Conservation (phyloP, 2,329 filamentous ascomycete species). For the Penicillium vulpinum region DNA sequence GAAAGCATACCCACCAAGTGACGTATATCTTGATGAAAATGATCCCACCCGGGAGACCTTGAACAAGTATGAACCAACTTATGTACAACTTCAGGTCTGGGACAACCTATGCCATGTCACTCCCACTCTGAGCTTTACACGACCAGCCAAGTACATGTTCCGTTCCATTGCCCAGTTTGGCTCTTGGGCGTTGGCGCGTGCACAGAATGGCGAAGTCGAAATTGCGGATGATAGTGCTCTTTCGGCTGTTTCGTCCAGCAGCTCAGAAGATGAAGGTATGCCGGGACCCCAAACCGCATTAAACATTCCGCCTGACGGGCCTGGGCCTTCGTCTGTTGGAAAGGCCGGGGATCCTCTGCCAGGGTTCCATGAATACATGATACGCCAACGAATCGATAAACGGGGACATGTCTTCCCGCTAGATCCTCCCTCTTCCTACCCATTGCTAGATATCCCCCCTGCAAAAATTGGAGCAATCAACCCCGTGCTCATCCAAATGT, state of each 20-base stretch:
- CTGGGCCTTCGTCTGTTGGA: conserved; percentile 59
- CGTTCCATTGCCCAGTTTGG: conserved; percentile 89
- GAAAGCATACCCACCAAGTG: conserved; percentile 68
- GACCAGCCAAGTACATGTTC: conserved; percentile 96
- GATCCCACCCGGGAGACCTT: conserved; percentile 57
- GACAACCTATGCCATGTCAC: conserved; percentile 91
- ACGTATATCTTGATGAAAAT: conserved; percentile 62
- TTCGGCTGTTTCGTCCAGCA: conserved; percentile 68
- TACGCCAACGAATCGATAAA: conserved; percentile 79
- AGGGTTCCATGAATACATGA: conserved; percentile 80
- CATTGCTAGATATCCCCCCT: conserved; percentile 63
- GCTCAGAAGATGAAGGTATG: conserved; percentile 19
- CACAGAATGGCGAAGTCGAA: conserved; percentile 76
- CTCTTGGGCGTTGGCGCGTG: conserved; percentile 82
- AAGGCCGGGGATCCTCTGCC: conserved; percentile 83
- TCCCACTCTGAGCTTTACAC: conserved; percentile 90
- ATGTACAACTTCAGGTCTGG: conserved; percentile 95
- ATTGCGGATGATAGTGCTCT: conserved; percentile 77
- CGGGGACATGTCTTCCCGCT: conserved; percentile 74
- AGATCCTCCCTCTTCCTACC: conserved; percentile 62
- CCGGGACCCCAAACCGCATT: neutral
- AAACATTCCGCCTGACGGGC: conserved; percentile 10
- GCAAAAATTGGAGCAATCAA: conserved; percentile 77
- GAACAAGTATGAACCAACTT: conserved; percentile 73
- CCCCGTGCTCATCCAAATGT: conserved; percentile 74